Evolutionary conservation across 495 filamentous ascomycete species (phyloP).

Genomic region (Aspergillus leporis): DNA sequence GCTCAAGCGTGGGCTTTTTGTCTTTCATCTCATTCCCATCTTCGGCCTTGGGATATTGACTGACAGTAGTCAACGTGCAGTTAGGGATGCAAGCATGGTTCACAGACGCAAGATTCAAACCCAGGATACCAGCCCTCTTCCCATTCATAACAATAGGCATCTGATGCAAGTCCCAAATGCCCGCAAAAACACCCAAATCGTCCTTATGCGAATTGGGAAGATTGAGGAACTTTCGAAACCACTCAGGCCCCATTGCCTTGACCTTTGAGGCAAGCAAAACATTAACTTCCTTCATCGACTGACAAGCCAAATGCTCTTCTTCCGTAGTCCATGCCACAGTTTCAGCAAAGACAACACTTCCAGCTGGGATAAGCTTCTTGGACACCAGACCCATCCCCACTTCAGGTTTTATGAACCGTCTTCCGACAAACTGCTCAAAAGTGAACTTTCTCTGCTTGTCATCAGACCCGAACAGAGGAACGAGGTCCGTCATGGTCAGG

Average conservation of each 20-base stretch:
- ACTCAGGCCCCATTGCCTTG: constrained; percentile 13
- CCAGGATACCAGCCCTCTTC: constrained; percentile 9
- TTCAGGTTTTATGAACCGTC: background rate
- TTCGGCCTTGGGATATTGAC: constrained; percentile 1
- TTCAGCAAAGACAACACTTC: constrained; percentile 15
- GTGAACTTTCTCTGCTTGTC: background rate
- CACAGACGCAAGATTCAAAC: constrained; percentile 18
- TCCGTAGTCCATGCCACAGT: background rate
- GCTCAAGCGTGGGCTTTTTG: background rate
- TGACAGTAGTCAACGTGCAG: constrained; percentile 5
- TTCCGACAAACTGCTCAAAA: constrained; percentile 1
- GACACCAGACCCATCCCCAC: constrained; percentile 13
- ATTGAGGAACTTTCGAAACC: constrained; percentile 9
- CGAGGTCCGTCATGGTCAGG: background rate
- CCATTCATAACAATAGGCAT: constrained; percentile 1
- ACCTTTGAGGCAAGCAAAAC: constrained; percentile 9
- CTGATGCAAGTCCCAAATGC: constrained; percentile 15
- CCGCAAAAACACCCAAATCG: background rate
- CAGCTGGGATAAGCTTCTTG: constrained; percentile 9
- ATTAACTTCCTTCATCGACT: background rate
- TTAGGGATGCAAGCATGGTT: constrained; percentile 24
- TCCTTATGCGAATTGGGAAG: background rate
- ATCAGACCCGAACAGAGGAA: background rate
- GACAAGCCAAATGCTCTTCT: background rate
- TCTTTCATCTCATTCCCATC: background rate